Evolutionary conservation across 2,329 filamentous ascomycete species (phyloP).

Genomic region (Huntiella moniliformis): DNA sequence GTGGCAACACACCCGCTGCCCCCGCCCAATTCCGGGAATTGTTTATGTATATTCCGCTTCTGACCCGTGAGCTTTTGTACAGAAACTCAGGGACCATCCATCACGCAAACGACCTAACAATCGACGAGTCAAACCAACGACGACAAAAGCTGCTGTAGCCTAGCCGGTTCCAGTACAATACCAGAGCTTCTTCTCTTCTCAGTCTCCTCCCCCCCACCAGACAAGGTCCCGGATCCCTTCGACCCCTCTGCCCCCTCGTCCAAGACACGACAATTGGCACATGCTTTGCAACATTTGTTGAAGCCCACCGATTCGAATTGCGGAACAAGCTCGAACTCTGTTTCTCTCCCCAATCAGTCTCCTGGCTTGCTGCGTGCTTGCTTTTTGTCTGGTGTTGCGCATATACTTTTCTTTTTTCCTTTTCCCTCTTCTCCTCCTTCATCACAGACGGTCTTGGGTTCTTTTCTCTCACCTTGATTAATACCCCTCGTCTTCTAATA

Average conservation of each 20-base stretch:
- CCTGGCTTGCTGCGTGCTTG: slow-evolving; percentile 1
- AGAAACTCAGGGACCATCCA: too few species aligned
- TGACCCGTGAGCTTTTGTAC: too few species aligned
- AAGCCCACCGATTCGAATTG: slow-evolving; percentile 1
- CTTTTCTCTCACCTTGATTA: too few species aligned
- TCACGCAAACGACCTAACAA: too few species aligned
- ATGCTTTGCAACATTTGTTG: neutral
- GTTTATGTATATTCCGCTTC: too few species aligned
- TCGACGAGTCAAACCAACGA: too few species aligned
- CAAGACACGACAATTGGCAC: neutral
- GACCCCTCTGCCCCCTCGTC: neutral
- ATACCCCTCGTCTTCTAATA: neutral
- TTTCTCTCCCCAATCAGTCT: neutral
- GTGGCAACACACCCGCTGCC: too few species aligned
- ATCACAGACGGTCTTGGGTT: neutral
- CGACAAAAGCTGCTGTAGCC: too few species aligned
- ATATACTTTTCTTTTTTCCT: slow-evolving; percentile 1
- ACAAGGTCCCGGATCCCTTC: slow-evolving; percentile 1
- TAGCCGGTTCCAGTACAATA: neutral
- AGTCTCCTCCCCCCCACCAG: neutral
- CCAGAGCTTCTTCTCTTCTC: neutral
- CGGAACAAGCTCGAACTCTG: neutral
- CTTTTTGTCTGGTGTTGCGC: slow-evolving; percentile 4
- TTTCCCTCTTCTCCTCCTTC: neutral
- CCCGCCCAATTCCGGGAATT: too few species aligned